Base-by-base conservation (phyloP, 495 filamentous ascomycete species). In the Viridothelium virens region DNA sequence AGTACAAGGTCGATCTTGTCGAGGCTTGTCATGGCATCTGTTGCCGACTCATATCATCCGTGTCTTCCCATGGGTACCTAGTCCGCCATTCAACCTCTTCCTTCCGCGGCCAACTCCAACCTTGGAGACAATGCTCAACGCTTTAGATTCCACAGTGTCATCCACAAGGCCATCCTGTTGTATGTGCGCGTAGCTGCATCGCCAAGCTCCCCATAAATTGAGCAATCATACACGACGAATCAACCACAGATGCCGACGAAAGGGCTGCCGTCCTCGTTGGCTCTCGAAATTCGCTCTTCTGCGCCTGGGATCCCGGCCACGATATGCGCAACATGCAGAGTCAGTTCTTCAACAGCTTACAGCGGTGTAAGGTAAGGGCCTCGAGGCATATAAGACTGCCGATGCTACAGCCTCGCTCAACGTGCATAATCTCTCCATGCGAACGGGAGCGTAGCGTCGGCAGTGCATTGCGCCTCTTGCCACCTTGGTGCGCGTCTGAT, bases 141-240 rank as follows among this genome's bases (percentile, higher is more conserved):
- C 53, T 36, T 36, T 36, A 6, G 18, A 59, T 59, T 59, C 31
- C 53, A 59, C 53, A 59, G 53, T 59, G 53, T 59, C 53, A 59
- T 36, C 53, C 31, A 59, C 53, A 59, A 14, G 53, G 53, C 53
- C 53, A 59, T 59, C 53, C 53, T 59, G 53, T 59, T 59, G 53
- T 59, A 6, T 59, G 53, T 59, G 53, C 31, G 53, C 53, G 31
- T 31, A 59, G 53, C 53, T 53, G 48, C 16, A 53, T 53, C 48
- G 48, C 48, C n/a, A 59, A 36, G 7, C 14, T 6, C 53, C 53
- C 53, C 48, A 36, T 34, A 36, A 59, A 36, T 59, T 36, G 53
- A 59, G 53, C 53, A 59, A 59, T 59, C 53, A 59, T 59, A 10
- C 31, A 59, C 53, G 53, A 59, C 53, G 31, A 59, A 59, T 59